Conservation (phyloP, 78 protist genomes). For the Pigoraptor vietnamica region DNA sequence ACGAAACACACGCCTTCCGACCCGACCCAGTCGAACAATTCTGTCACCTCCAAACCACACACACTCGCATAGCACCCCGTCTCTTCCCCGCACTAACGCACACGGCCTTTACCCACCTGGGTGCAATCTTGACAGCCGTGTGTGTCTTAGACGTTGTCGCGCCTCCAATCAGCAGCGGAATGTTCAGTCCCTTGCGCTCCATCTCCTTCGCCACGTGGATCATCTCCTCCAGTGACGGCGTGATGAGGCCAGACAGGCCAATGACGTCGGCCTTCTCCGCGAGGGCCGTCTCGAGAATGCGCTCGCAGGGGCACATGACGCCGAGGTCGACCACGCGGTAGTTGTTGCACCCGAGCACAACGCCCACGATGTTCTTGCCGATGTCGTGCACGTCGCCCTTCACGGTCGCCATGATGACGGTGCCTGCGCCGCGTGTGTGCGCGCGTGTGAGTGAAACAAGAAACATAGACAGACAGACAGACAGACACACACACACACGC, state of each 20-base stretch:
- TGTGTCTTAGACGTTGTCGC: constrained; percentile 97
- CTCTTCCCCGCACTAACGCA: no score
- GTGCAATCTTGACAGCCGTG: constrained; percentile 95
- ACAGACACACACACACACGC: background rate
- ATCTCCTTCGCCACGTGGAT: constrained; percentile 87
- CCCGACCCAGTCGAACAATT: no score
- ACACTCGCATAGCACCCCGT: no score
- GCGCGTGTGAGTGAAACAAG: no score
- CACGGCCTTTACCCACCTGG: no score
- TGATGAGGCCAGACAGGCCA: constrained; percentile 96
- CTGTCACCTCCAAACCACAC: no score
- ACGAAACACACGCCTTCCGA: no score
- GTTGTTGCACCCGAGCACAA: constrained; percentile 97
- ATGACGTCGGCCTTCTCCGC: constrained; percentile 81
- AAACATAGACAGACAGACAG: no score
- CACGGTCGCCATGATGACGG: constrained; percentile 92
- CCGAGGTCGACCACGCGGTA: constrained; percentile 88
- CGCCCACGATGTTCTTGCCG: constrained; percentile 98
- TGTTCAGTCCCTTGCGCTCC: constrained; percentile 64
- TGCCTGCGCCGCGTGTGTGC: constrained; percentile 48
- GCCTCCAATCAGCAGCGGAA: constrained; percentile 97
- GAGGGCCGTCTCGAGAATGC: constrained; percentile 70
- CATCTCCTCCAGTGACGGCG: constrained; percentile 98
- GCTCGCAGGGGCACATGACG: constrained; percentile 83
- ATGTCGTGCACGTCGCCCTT: constrained; percentile 99